These are phyloP conservation scores for Aspergillus aculeatus DNA, from an alignment of 2,329 filamentous ascomycete species.

Conservation along the genomic window DNA sequence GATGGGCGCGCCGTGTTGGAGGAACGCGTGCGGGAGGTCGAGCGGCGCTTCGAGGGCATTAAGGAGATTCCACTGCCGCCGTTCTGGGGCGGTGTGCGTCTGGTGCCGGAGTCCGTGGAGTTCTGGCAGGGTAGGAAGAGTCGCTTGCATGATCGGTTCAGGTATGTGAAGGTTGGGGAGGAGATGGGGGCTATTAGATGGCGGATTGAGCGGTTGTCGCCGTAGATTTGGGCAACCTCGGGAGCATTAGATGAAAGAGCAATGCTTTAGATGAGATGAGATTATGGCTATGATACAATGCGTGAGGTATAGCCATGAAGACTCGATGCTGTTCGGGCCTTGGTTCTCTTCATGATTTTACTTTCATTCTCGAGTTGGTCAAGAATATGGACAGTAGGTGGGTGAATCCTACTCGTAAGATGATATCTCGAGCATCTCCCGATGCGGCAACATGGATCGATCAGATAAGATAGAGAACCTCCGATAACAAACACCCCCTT, in stretches of 20 bases:
- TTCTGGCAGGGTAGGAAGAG: constrained; percentile 95
- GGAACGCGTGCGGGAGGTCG: constrained; percentile 71
- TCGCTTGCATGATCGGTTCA: constrained; percentile 89
- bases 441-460: not conserved
- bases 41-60: constrained; percentile 69
- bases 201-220: constrained; percentile 42
- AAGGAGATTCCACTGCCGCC: constrained; percentile 85
- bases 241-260: not conserved
- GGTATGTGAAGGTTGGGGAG: constrained; percentile 71
- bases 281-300: no score
- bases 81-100: constrained; percentile 89
- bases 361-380: no score
- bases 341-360: no score
- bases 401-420: no score
- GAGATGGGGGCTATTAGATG: constrained; percentile 45
- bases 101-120: constrained; percentile 83
- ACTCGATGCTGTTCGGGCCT: no score
- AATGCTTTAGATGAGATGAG: no score
- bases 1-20: constrained; percentile 75
- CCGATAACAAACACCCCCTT: not conserved
- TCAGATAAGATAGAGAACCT: constrained; percentile 6
- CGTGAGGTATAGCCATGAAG: no score
- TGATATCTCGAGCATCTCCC: no score
- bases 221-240: constrained; percentile 22
- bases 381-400: no score